Conservation (phyloP, 2,329 filamentous ascomycete genomes). For the Aschersonia sp. region DNA sequence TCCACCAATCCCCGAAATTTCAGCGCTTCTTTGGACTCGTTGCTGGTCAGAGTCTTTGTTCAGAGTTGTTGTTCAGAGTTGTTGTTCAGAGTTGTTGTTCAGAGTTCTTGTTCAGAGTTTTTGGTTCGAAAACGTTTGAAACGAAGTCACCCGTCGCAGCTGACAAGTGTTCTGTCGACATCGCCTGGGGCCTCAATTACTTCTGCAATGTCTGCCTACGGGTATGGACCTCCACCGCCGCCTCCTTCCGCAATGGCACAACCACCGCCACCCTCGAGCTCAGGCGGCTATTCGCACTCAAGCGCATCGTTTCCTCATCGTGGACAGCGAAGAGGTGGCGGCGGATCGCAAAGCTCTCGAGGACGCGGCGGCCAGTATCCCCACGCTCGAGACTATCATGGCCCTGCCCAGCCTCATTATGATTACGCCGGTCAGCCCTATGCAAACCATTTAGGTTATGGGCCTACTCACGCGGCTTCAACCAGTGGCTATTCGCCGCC, state of each 20-base stretch:
- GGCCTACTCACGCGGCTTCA: conserved; percentile 19
- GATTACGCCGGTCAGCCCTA: conserved; percentile 27
- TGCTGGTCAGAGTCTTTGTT: background rate
- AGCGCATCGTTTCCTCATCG: conserved; percentile 22
- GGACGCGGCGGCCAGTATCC: conserved; percentile 25
- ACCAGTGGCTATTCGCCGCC: conserved; percentile 21
- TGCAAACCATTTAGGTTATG: conserved; percentile 15
- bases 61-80: background rate
- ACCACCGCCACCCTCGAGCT: conserved; percentile 20
- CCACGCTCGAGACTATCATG: conserved; percentile 25
- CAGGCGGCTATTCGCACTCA: conserved; percentile 23
- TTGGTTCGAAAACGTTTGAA: background rate
- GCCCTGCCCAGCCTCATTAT: conserved; percentile 23
- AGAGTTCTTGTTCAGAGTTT: background rate
- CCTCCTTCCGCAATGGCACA: conserved; percentile 10
- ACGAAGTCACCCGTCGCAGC: background rate
- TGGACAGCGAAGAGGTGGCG: conserved; percentile 23
- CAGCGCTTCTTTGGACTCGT: too few species aligned
- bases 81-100: background rate
- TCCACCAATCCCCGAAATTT: too few species aligned
- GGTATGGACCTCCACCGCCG: conserved; percentile 35
- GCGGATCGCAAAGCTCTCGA: conserved; percentile 20
- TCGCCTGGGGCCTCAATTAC: conserved; percentile 3
- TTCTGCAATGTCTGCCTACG: conserved; percentile 31
- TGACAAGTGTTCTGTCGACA: conserved; percentile 8